Base-by-base conservation (phyloP, 208 protist species). In the Trypanosoma vivax region DNA sequence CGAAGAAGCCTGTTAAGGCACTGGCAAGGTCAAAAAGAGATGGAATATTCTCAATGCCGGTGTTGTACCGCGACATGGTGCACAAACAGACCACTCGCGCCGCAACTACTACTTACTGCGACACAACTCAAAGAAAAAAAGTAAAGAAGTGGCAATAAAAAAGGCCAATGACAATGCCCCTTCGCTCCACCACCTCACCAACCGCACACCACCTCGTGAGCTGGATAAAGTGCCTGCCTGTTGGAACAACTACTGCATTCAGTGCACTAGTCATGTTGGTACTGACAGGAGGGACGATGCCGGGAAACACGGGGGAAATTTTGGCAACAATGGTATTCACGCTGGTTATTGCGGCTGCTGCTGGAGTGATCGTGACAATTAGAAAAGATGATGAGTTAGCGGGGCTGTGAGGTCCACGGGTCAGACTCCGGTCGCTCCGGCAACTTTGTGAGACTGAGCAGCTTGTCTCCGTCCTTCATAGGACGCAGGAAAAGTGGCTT, bases 41-140 rank as follows among this genome's bases (percentile, higher is more conserved):
- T 4, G 83, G 83, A 33, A 92, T 83, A 45, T 75, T 89, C 38
- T 67, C 73, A 61, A 91, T 94, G 39, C 80, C 83, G 0, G 83
- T 91, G 60, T 88, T 83, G 63, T 91, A 91, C 51, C 79, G 83
- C 5, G 87, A 88, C 83, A 94, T 94, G 35, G 24, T 23, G 27
- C 5, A n/a, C 14, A 37, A 37, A 9, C 33, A 9, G 33, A 9
- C 14, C 9, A 37, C 33, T 14, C 10, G 33, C 33, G 10, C 14
- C 33, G 14, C 33, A 37, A 37, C 21, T 16, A 49, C 33, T 30
- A 55, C 42, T 28, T n/a, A n/a, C 21, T 29, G 18, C 13, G n/a
- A 37, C 33, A 13, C 2, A 64, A 53, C 2, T 19, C 0, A 31
- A 19, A 45, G 34, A 42, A 42, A 39, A 33, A 58, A 58, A 23